Percentiles rank a stretch among this genome's conserved stretches.
Conservation (phyloP, 805 yeast genomes). For the Starmerella riodocensis region DNA sequence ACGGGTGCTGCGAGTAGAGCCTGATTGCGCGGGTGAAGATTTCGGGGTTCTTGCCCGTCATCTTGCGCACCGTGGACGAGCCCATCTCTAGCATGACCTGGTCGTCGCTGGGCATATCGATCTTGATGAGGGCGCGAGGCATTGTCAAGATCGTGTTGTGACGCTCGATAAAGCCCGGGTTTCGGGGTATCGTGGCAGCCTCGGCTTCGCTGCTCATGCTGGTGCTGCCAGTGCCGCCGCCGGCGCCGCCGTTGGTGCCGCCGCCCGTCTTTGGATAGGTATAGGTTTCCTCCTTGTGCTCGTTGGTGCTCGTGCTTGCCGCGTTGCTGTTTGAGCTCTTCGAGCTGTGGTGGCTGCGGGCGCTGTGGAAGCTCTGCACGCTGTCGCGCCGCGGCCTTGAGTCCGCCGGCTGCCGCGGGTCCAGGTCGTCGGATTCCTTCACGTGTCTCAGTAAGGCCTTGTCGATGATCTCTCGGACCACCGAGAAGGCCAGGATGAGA, state of each 20-base stretch:
- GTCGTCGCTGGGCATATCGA: constrained; percentile 36
- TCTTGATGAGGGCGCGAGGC: constrained; percentile 25
- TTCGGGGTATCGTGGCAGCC: no score
- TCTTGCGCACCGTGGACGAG: constrained; percentile 1
- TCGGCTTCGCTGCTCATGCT: no score
- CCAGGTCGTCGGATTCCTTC: neutral
- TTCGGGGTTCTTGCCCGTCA: constrained; percentile 25
- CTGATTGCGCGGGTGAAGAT: constrained; percentile 31
- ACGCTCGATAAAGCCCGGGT: constrained; percentile 2
- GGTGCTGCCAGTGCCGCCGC: no score
- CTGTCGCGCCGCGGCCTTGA: neutral
- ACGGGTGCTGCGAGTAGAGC: constrained; percentile 40
- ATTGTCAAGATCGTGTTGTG: constrained; percentile 1
- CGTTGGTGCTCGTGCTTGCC: no score
- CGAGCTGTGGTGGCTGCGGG: neutral
- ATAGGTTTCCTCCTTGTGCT: no score
- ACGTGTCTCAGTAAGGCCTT: constrained; percentile 11
- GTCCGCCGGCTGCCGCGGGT: neutral
- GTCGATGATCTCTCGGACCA: constrained; percentile 21
- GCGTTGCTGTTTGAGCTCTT: no score
- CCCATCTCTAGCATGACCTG: constrained; percentile 38
- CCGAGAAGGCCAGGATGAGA: constrained; percentile 21
- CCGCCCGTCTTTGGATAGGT: no score
- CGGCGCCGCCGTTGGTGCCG: no score
- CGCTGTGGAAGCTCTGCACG: neutral